These are phyloP conservation scores for Metarhizium guizhouense DNA, from an alignment of 2,329 filamentous ascomycete genomes.

Conservation along the genomic window DNA sequence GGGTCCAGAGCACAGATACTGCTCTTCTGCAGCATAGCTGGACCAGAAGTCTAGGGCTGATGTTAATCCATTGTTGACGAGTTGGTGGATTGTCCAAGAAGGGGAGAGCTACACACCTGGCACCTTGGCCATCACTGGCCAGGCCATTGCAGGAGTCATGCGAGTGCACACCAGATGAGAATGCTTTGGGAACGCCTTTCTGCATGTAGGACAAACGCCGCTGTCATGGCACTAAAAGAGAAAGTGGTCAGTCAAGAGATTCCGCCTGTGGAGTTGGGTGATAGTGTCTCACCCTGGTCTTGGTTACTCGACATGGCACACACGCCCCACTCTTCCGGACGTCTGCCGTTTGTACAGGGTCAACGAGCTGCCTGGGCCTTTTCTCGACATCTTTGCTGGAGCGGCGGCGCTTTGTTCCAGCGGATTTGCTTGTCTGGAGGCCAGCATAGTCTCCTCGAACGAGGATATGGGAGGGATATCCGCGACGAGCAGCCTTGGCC, in stretches of 20 bases:
- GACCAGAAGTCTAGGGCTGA: constrained; percentile 28
- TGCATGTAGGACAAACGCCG: constrained; percentile 32
- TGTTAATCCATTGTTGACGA: constrained; percentile 9
- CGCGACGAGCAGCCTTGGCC: constrained; percentile 20
- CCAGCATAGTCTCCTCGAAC: constrained; percentile 19
- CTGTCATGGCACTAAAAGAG: constrained; percentile 27
- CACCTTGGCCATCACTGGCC: constrained; percentile 28
- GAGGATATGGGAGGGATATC: constrained; percentile 23
- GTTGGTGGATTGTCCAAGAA: neutral
- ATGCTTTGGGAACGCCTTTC: constrained; percentile 31
- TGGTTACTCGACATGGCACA: constrained; percentile 37
- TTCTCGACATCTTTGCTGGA: constrained; percentile 24
- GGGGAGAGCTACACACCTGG: constrained; percentile 21
- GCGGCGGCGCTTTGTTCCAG: constrained; percentile 27
- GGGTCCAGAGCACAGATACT: constrained; percentile 22
- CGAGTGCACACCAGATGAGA: constrained; percentile 31
- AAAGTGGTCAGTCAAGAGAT: constrained; percentile 17
- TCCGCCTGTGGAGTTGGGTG: constrained; percentile 8
- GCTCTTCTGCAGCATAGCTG: constrained; percentile 23
- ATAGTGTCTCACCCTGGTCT: constrained; percentile 34
- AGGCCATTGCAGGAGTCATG: constrained; percentile 25
- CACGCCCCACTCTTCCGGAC: constrained; percentile 41
- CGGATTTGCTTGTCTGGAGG: constrained; percentile 13
- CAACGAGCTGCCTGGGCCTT: constrained; percentile 26
- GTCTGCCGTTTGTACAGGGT: constrained; percentile 36